Base-by-base conservation (phyloP, 768 basidiomycete genomes). In the Austroboletus eburneus region DNA sequence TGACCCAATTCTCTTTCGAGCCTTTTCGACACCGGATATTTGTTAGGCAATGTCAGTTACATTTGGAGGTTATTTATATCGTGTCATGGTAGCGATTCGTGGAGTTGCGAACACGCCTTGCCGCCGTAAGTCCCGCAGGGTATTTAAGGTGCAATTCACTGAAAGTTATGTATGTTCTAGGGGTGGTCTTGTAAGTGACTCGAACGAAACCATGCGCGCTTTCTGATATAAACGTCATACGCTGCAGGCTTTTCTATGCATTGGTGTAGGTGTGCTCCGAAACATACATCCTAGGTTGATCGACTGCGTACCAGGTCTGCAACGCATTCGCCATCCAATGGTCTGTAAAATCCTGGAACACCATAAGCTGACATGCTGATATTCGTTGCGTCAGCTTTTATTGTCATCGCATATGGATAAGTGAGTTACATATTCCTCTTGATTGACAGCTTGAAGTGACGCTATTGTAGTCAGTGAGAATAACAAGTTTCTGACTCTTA, bases 351-450 rank as follows among this genome's bases (percentile, higher is more conserved):
- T 3, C 2, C 13, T 9, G 14, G 14, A 1, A 12, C 1, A 10
- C 24, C 5, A 10, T 23, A 16, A n/a, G n/a, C n/a, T 21, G n/a
- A 18, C 5, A 9, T 16, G 23, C 34, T 49, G 4, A 54, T 18
- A 8, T 0, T 4, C 16, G 22, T 35, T 32, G n/a, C 9, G 1
- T 20, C 27, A 56, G 55, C n/a, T 56, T 56, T 36, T 56, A 56
- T 21, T 56, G 49, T 17, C 24, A 10, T 38, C 55, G 55, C 3
- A 30, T 48, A 42, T 56, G 55, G 55, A 48, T 38, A 8, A 48
- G 55, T 56, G 25, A 35, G 54, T 41, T 22, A 2, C n/a, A n/a
- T n/a, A n/a, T n/a, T n/a, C n/a, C n/a, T 33, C 32, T 2, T 14
- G 6, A 1, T 22, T n/a, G 14, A 16, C 20, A 2, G 13, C 10